A percentile compares a stretch with the other conserved stretches of the same genome.
phyloP scores from a whole-genome alignment of 2,329 filamentous ascomycete genomes.

The Arachnomyces sp. region DNA sequence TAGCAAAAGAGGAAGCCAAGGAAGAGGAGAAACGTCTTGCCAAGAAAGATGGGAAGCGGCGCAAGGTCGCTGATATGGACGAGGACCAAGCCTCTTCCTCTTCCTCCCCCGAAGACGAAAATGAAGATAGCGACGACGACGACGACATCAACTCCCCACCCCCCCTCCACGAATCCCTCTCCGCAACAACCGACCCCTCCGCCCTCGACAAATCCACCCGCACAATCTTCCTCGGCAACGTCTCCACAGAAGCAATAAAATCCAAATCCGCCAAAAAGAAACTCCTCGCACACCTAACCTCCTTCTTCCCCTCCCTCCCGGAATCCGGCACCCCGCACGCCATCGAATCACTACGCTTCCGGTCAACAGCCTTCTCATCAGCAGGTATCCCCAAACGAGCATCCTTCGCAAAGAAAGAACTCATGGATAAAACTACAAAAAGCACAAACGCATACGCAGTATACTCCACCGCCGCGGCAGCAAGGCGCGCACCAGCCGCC shows the following conservation, averaged over 20 bases:
- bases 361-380: constrained; percentile 77
- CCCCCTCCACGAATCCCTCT: constrained; percentile 33
- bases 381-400: constrained; percentile 75
- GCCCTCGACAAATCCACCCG: constrained; percentile 79
- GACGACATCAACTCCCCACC: constrained; percentile 21
- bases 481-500: constrained; percentile 63
- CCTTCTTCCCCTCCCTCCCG: constrained; percentile 54
- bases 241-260: constrained; percentile 72
- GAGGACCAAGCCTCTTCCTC: constrained; percentile 27
- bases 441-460: constrained; percentile 93
- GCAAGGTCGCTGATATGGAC: constrained; percentile 37
- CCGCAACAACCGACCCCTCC: constrained; percentile 25
- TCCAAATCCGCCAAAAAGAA: constrained; percentile 73
- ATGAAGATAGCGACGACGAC: constrained; percentile 23
- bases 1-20: constrained; percentile 36
- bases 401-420: constrained; percentile 81
- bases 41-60: constrained; percentile 32
- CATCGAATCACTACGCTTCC: constrained; percentile 86
- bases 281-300: constrained; percentile 67
- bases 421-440: constrained; percentile 85
- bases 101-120: constrained; percentile 14
- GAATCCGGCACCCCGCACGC: constrained; percentile 53
- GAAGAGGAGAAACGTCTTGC: constrained; percentile 25
- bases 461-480: constrained; percentile 66
- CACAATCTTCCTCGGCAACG: constrained; percentile 89